Evolutionary conservation across 78 protist species (phyloP).

Genomic region (Dictyostelium purpureum): DNA sequence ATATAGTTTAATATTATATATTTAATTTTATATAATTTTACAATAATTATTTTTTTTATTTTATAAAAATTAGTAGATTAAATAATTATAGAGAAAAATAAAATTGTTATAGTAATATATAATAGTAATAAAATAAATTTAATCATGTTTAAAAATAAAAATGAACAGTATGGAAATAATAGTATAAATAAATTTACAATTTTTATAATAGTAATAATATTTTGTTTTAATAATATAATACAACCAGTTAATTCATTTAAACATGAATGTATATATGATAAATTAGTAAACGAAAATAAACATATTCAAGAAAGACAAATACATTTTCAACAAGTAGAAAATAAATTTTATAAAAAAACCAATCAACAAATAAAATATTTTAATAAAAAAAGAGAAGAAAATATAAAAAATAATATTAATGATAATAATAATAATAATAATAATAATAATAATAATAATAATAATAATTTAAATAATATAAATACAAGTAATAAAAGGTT

Average conservation of each 20-base stretch:
- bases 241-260: neutral
- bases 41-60: neutral
- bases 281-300: neutral
- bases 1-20: no score
- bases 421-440: no score
- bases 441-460: no score
- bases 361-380: no score
- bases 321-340: neutral
- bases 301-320: neutral
- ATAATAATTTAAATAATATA: no score
- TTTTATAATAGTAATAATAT: neutral
- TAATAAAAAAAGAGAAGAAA: no score
- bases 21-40: no score
- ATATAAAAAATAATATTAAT: no score
- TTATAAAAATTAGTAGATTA: no score
- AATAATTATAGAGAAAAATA: neutral
- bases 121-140: neutral
- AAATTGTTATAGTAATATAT: neutral
- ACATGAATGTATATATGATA: conserved; percentile 7
- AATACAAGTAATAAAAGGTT: neutral
- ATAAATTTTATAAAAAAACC: no score
- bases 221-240: neutral
- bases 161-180: no score
- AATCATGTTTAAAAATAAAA: neutral
- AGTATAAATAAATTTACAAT: neutral